Conservation (phyloP, 495 filamentous ascomycete genomes). For the Aspergillus ellipticus region DNA sequence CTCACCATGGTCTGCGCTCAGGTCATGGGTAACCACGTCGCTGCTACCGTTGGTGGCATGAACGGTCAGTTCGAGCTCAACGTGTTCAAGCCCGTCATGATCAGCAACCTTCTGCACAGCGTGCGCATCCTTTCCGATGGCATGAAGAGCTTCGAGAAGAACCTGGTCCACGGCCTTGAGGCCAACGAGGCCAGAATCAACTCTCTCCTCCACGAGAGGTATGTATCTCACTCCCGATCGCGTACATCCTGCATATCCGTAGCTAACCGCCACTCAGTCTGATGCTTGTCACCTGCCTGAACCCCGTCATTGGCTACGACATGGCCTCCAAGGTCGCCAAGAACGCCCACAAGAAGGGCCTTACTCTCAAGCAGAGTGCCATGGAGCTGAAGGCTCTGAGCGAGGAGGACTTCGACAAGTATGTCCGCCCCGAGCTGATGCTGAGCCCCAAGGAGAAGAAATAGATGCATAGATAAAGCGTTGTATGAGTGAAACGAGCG, state of each 20-base stretch:
- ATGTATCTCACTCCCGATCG: slow-evolving; percentile 18
- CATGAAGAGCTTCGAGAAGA: slow-evolving; percentile 91
- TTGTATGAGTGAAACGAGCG: neutral
- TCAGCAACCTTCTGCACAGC: slow-evolving; percentile 91
- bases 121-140: slow-evolving; percentile 80
- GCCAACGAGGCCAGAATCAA: slow-evolving; percentile 90
- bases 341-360: slow-evolving; percentile 98
- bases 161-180: slow-evolving; percentile 82
- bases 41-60: slow-evolving; percentile 88
- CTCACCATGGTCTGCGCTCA: slow-evolving; percentile 97
- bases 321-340: slow-evolving; percentile 98
- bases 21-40: slow-evolving; percentile 95
- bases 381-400: slow-evolving; percentile 90
- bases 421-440: slow-evolving; percentile 97
- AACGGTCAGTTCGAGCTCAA: slow-evolving; percentile 99
- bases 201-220: slow-evolving; percentile 83
- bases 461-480: slow-evolving; percentile 20
- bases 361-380: slow-evolving; percentile 87
- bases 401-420: slow-evolving; percentile 83
- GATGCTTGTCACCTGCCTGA: slow-evolving; percentile 98
- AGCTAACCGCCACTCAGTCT: slow-evolving; percentile 54
- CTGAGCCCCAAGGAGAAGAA: slow-evolving; percentile 69
- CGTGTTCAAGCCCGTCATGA: slow-evolving; percentile 97
- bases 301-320: slow-evolving; percentile 98
- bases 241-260: neutral